Evolutionary conservation across 1,284 basidiomycete genomes (phyloP).

Genomic region (Taiwanofungus camphoratus): DNA sequence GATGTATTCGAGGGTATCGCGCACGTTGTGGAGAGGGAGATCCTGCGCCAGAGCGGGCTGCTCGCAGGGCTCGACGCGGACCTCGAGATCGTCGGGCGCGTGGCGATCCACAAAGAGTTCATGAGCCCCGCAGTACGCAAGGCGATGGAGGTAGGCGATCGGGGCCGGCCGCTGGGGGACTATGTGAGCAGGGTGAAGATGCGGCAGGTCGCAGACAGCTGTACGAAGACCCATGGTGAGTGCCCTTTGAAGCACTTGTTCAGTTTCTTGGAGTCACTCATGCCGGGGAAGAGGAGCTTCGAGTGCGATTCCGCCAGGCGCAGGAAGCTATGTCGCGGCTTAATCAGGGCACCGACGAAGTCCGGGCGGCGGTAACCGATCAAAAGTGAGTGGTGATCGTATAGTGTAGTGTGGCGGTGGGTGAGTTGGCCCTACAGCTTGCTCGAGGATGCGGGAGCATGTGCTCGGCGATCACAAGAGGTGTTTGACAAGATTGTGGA

Average conservation of each 20-base stretch:
- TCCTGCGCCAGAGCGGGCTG: slow-evolving; percentile 55
- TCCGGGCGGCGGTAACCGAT: slow-evolving; percentile 45
- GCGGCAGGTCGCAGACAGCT: slow-evolving; percentile 72
- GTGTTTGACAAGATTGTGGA: slow-evolving; percentile 51
- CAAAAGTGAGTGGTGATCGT: slow-evolving; percentile 37
- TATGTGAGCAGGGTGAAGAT: slow-evolving; percentile 77
- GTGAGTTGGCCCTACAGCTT: slow-evolving; percentile 32
- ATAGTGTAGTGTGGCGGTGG: not conserved
- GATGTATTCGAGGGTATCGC: slow-evolving; percentile 67
- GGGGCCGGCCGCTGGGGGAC: slow-evolving; percentile 65
- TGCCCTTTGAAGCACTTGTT: slow-evolving; percentile 8
- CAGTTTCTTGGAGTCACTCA: not conserved
- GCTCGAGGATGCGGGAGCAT: slow-evolving; percentile 54
- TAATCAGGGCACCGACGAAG: slow-evolving; percentile 51
- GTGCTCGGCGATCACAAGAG: slow-evolving; percentile 50
- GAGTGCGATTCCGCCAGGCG: slow-evolving; percentile 44
- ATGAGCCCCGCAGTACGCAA: slow-evolving; percentile 57
- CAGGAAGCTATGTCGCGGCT: slow-evolving; percentile 51
- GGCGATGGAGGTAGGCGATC: slow-evolving; percentile 64
- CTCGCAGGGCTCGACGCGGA: slow-evolving; percentile 62
- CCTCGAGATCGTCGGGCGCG: slow-evolving; percentile 57
- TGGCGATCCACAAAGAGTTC: slow-evolving; percentile 69
- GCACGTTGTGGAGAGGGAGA: slow-evolving; percentile 46
- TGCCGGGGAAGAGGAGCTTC: slow-evolving; percentile 46
- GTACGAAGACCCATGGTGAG: slow-evolving; percentile 64